phyloP scores from a whole-genome alignment of 306 rosid genomes.

The Rubus parviflorus region DNA sequence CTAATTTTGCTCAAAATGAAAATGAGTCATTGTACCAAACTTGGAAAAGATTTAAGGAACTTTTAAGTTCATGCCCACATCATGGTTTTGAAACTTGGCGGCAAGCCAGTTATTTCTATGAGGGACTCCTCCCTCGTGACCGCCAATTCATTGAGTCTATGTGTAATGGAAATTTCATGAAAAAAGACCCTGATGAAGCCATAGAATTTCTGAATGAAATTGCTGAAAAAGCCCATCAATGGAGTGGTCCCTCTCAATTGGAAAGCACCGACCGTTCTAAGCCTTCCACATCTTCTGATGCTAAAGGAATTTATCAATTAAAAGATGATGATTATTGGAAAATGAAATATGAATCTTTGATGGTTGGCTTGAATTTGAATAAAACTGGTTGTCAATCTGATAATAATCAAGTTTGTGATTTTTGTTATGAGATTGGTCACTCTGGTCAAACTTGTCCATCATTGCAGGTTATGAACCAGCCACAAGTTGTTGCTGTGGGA shows the following conservation, averaged over 20 bases:
- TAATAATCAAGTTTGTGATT: not conserved
- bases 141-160: not conserved
- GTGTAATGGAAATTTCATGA: not conserved
- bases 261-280: not conserved
- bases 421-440: conserved; percentile 2
- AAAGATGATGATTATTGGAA: not conserved
- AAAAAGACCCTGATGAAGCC: not conserved
- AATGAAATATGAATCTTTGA: not conserved
- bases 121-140: not conserved
- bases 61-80: no score
- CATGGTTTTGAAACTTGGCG: no score
- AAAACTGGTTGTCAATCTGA: not conserved
- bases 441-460: not conserved
- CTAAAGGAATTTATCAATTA: not conserved
- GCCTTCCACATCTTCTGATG: not conserved
- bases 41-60: no score
- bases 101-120: not conserved
- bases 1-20: no score
- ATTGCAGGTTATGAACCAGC: no score
- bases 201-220: not conserved
- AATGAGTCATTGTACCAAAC: no score
- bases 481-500: not conserved
- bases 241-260: not conserved
- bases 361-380: not conserved
- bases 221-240: no score